These are phyloP conservation scores for Curvularia hawaiiensis DNA, from an alignment of 2,329 filamentous ascomycete species.

Conservation along the genomic window DNA sequence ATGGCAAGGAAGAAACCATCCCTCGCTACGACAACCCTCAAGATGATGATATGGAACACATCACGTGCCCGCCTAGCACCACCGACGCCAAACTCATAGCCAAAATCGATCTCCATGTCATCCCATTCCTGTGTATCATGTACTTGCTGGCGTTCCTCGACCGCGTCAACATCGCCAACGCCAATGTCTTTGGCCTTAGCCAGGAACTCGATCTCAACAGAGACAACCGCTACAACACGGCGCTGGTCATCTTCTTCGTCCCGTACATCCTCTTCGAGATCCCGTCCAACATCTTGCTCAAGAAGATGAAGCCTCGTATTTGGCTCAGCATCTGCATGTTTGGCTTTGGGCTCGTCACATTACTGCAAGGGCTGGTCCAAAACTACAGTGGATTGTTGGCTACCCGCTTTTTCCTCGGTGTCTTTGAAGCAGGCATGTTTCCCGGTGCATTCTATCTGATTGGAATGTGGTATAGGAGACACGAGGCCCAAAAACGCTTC, in stretches of 20 bases:
- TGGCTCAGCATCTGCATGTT: slow-evolving; percentile 82
- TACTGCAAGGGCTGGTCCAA: slow-evolving; percentile 76
- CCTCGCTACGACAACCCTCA: slow-evolving; percentile 42
- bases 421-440: slow-evolving; percentile 63
- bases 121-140: slow-evolving; percentile 57
- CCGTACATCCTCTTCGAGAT: slow-evolving; percentile 61
- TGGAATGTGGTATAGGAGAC: slow-evolving; percentile 87
- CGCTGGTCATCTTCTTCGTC: slow-evolving; percentile 61
- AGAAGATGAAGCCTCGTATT: slow-evolving; percentile 57
- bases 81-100: slow-evolving; percentile 54
- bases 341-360: slow-evolving; percentile 68
- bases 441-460: slow-evolving; percentile 66
- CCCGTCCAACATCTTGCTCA: slow-evolving; percentile 58
- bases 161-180: slow-evolving; percentile 60
- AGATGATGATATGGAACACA: slow-evolving; percentile 46
- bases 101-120: slow-evolving; percentile 55
- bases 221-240: slow-evolving; percentile 55
- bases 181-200: slow-evolving; percentile 57
- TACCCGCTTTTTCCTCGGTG: slow-evolving; percentile 81
- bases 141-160: slow-evolving; percentile 58
- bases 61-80: slow-evolving; percentile 55
- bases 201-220: slow-evolving; percentile 52
- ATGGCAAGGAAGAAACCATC: slow-evolving; percentile 19
- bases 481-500: slow-evolving; percentile 89
- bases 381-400: slow-evolving; percentile 79